These are phyloP conservation scores for Clarireedia sp. DNA, from an alignment of 2,329 filamentous ascomycete species.

Conservation along the genomic window DNA sequence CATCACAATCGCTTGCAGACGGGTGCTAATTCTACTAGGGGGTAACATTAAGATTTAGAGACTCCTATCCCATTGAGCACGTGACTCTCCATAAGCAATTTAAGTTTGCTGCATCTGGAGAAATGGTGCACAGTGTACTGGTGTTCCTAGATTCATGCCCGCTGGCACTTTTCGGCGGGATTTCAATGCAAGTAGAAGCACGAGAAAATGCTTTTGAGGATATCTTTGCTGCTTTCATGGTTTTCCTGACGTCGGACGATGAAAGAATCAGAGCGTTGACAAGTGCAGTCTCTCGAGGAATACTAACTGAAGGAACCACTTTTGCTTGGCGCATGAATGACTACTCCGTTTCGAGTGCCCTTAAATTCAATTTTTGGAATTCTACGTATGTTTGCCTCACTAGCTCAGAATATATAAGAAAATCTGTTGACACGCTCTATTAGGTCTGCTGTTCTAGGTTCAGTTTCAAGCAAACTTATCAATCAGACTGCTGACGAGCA, in stretches of 20 bases:
- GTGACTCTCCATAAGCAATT: constrained; percentile 33
- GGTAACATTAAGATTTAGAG: constrained; percentile 17
- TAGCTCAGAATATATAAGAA: neutral
- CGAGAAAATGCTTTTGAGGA: constrained; percentile 31
- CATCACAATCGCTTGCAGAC: neutral
- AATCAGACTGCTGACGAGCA: constrained; percentile 21
- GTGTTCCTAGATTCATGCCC: constrained; percentile 50
- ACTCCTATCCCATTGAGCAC: constrained; percentile 32
- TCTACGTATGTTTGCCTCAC: constrained; percentile 27
- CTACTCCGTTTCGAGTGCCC: constrained; percentile 14
- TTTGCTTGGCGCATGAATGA: constrained; percentile 20
- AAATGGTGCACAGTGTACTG: constrained; percentile 45
- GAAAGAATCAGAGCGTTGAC: constrained; percentile 27
- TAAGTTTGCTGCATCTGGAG: constrained; percentile 34
- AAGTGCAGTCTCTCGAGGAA: constrained; percentile 23
- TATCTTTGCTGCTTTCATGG: constrained; percentile 24
- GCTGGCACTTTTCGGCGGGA: constrained; percentile 38
- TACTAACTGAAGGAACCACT: constrained; percentile 23
- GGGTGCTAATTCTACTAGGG: constrained; percentile 18
- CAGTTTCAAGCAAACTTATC: constrained; percentile 25
- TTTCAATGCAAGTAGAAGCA: constrained; percentile 31
- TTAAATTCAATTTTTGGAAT: constrained; percentile 30
- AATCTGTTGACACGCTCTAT: neutral
- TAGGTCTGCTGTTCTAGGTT: constrained; percentile 26
- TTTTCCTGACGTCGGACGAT: constrained; percentile 27